Evolutionary conservation across 2,329 filamentous ascomycete species (phyloP).

Genomic region (Exophiala sp.): DNA sequence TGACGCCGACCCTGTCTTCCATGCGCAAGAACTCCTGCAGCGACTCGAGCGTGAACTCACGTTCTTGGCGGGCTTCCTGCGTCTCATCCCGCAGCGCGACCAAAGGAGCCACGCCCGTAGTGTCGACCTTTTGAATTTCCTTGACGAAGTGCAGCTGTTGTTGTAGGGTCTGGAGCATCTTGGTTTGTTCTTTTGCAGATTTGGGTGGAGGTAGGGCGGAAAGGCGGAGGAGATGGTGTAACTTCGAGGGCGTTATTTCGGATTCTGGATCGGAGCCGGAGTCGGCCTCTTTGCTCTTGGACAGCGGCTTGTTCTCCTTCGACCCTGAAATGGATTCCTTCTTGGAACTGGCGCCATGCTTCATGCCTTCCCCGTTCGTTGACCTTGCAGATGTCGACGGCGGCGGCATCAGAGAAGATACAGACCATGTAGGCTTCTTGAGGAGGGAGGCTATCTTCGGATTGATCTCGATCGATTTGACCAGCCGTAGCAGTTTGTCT

Average conservation of each 20-base stretch:
- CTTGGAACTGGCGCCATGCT: not conserved
- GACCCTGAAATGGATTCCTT: not conserved
- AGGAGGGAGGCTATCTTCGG: conserved; percentile 45
- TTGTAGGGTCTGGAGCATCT: conserved; percentile 68
- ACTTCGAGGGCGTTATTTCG: conserved; percentile 52
- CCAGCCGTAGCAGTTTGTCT: conserved; percentile 7
- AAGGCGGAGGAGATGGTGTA: conserved; percentile 79
- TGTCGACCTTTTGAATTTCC: conserved; percentile 74
- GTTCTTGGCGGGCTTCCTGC: conserved; percentile 29
- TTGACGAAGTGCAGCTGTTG: conserved; percentile 88
- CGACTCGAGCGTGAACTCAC: not conserved
- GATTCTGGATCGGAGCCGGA: conserved; percentile 28
- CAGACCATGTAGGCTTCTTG: conserved; percentile 73
- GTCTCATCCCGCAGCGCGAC: conserved; percentile 69
- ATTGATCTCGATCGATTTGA: conserved; percentile 20
- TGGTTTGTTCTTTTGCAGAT: conserved; percentile 53
- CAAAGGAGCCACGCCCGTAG: conserved; percentile 64
- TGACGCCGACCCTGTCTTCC: conserved; percentile 39
- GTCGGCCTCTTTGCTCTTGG: not conserved
- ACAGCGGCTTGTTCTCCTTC: not conserved
- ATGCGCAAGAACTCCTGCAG: conserved; percentile 37
- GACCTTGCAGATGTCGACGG: not conserved
- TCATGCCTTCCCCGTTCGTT: not conserved
- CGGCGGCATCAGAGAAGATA: conserved; percentile 63
- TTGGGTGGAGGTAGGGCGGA: conserved; percentile 73